Percentiles rank a stretch among this genome's conserved stretches.
These are phyloP conservation scores for Plectosphaerella cucumerina DNA, from an alignment of 2,329 filamentous ascomycete species.

Conservation along the genomic window DNA sequence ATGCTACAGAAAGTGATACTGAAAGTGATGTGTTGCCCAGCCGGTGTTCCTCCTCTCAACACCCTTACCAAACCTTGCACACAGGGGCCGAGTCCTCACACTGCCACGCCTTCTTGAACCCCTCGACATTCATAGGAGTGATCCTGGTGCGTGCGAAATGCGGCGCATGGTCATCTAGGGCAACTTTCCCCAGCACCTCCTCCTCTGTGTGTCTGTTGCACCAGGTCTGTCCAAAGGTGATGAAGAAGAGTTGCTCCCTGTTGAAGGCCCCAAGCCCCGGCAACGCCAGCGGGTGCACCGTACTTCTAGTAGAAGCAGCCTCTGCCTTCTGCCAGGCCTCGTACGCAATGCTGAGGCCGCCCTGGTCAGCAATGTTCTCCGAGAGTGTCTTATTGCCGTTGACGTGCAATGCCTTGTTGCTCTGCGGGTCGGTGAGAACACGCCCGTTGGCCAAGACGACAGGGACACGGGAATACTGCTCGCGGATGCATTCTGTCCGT, in stretches of 20 bases:
- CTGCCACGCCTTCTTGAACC: slow-evolving; percentile 63
- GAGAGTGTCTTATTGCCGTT: slow-evolving; percentile 60
- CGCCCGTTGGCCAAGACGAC: slow-evolving; percentile 51
- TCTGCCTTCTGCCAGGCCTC: slow-evolving; percentile 59
- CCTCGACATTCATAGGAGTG: slow-evolving; percentile 61
- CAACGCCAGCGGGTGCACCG: slow-evolving; percentile 28
- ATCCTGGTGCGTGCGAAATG: slow-evolving; percentile 56
- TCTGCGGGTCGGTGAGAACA: not conserved
- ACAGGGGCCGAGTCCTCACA: slow-evolving; percentile 61
- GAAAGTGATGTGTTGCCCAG: no score
- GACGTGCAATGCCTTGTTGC: slow-evolving; percentile 45
- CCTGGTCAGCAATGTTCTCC: slow-evolving; percentile 70
- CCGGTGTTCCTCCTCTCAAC: no score
- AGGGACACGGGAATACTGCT: slow-evolving; percentile 60
- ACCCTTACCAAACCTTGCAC: slow-evolving; percentile 63
- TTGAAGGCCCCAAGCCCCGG: slow-evolving; percentile 59
- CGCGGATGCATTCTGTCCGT: slow-evolving; percentile 59
- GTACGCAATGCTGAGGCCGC: slow-evolving; percentile 59
- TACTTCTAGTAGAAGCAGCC: slow-evolving; percentile 43
- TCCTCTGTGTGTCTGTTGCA: slow-evolving; percentile 60
- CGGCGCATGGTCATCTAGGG: slow-evolving; percentile 62
- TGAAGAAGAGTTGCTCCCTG: slow-evolving; percentile 66
- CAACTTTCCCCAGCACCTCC: slow-evolving; percentile 50
- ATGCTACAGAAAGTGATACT: no score
- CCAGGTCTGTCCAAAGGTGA: slow-evolving; percentile 61